Conservation (phyloP, 148 eudicot genomes). For the Amaranthus hypochondriacus region DNA sequence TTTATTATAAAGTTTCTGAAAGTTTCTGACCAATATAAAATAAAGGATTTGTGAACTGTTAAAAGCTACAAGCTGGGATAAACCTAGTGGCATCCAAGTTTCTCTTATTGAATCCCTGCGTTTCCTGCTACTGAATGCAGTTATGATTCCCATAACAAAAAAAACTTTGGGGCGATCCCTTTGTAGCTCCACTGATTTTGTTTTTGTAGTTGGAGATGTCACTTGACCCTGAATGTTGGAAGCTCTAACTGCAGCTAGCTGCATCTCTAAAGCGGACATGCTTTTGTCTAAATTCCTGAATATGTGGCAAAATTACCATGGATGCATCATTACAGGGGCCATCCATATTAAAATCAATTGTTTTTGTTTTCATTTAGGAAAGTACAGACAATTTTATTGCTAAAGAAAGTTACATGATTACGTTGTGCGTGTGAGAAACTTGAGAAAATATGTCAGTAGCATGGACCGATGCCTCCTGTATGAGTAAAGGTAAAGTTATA, state of each 20-base stretch:
- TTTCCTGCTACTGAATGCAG: constrained; percentile 75
- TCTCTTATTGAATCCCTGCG: constrained; percentile 71
- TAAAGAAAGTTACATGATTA: constrained; percentile 46
- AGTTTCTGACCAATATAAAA: too few species aligned
- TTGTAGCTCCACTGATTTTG: constrained; percentile 17
- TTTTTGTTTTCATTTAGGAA: neutral
- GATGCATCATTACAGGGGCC: neutral
- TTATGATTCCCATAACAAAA: constrained; percentile 65
- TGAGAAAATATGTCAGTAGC: constrained; percentile 34
- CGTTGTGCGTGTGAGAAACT: constrained; percentile 47
- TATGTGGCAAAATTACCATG: neutral
- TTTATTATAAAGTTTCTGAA: neutral
- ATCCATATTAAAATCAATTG: neutral
- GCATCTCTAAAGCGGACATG: constrained; percentile 63
- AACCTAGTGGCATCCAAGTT: constrained; percentile 87
- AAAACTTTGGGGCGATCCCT: constrained; percentile 38
- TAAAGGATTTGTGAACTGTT: neutral
- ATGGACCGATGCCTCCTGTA: constrained; percentile 30
- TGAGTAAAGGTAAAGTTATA: constrained; percentile 5
- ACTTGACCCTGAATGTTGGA: constrained; percentile 29
- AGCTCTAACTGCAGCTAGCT: constrained; percentile 52
- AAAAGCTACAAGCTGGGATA: neutral
- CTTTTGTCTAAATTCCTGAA: constrained; percentile 53
- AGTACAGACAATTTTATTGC: neutral
- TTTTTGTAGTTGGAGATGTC: constrained; percentile 13